These are phyloP conservation scores for Podila epigama DNA, from an alignment of 192 early-diverging fungal species.

Conservation along the genomic window DNA sequence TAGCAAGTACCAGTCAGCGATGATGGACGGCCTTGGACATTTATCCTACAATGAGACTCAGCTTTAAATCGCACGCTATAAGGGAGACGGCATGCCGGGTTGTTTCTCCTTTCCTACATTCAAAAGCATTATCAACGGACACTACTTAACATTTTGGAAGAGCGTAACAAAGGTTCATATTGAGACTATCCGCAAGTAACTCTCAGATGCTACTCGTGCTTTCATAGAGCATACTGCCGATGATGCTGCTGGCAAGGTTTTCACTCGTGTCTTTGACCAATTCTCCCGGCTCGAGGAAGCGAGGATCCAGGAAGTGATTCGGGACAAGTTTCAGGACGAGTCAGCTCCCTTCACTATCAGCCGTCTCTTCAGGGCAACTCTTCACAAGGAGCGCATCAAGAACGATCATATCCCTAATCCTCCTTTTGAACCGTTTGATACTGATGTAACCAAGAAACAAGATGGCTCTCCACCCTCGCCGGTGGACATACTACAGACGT, in stretches of 20 bases:
- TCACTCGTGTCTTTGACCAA: slow-evolving; percentile 8
- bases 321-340: slow-evolving; percentile 6
- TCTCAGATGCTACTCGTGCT: not conserved
- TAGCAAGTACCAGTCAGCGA: not conserved
- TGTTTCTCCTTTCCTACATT: not conserved
- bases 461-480: not conserved
- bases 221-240: not conserved
- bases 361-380: not conserved
- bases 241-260: not conserved
- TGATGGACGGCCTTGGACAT: not conserved
- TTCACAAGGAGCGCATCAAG: slow-evolving; percentile 7
- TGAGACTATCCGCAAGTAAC: not conserved
- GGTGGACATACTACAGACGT: not conserved
- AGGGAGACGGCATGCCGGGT: not conserved
- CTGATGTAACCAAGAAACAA: not conserved
- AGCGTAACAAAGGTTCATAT: not conserved
- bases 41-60: not conserved
- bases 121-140: slow-evolving; percentile 9
- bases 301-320: not conserved
- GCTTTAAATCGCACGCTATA: not conserved
- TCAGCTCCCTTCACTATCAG: slow-evolving; percentile 2
- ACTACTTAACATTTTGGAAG: slow-evolving; percentile 1
- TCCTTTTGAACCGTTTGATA: not conserved
- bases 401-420: not conserved
- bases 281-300: not conserved